Base-by-base conservation (phyloP, 2,329 filamentous ascomycete genomes). In the Alternaria gansuensis region DNA sequence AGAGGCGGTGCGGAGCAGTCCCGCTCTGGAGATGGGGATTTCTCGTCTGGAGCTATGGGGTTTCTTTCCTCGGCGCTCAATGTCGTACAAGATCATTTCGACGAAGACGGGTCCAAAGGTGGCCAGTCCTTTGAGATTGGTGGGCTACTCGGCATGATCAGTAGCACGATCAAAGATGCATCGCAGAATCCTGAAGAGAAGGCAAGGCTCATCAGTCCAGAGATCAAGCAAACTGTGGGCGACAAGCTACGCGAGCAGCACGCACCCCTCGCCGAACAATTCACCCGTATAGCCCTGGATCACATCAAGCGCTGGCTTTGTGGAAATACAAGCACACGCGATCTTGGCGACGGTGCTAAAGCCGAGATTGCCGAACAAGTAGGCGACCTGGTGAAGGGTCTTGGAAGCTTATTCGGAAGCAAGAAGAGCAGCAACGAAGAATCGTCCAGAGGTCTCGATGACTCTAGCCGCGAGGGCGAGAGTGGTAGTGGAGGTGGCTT, bases 271-370 rank as follows among this genome's bases (percentile, higher is more conserved):
- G 69, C 71, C 9, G 71, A 72, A 34, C 71, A 73, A 9, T 73
- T 73, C 48, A 73, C 71, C 5, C 65, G 61, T 1, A 70, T 73
- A 23, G 71, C 71, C 0, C 53, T 73, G 8, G 71, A 72, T 7
- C 71, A 73, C 46, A 70, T 73, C 60, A 73, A 73, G 56, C 70
- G 71, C 46, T 73, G 71, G 71, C 59, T 73, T 9, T 68, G 71
- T 48, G 71, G 71, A 3, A 73, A 73, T 48, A 73, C 70, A 6
- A 73, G 68, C 39, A 64, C 69, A 1, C 69, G 71, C 3, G 71
- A 73, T 48, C 50, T 73, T 24, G 70, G 71, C 10, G 71, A 73
- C 29, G 71, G 71, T 29, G 68, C 70, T 2, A 73, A 70, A 48
- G 71, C 65, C 21, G 71, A 73, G 57, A 70, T 74, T 37, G 66